Evolutionary conservation across 352 stramenopile genomes (phyloP).

Genomic region (Globisporangium middletonii): DNA sequence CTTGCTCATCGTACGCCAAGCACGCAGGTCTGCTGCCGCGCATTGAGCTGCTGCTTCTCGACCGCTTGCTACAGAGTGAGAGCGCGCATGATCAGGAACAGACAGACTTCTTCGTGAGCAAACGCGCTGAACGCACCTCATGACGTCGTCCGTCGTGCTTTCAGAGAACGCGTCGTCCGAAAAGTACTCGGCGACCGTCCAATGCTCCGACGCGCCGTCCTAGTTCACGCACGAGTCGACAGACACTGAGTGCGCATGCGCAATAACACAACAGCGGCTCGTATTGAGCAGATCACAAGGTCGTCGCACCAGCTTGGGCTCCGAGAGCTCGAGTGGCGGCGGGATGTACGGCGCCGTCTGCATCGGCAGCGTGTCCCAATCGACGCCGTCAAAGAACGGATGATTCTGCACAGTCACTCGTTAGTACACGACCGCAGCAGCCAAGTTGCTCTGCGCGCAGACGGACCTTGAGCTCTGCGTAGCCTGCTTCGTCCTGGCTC

Average conservation of each 20-base stretch:
- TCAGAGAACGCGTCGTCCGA: slow-evolving; percentile 71
- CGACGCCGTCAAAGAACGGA: slow-evolving; percentile 70
- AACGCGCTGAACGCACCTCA: slow-evolving; percentile 20
- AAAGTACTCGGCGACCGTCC: slow-evolving; percentile 79
- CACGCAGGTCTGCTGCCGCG: slow-evolving; percentile 44
- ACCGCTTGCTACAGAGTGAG: slow-evolving; percentile 27
- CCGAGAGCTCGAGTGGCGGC: slow-evolving; percentile 43
- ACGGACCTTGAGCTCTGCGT: slow-evolving; percentile 56
- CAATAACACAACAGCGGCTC: neutral
- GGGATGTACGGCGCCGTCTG: slow-evolving; percentile 55
- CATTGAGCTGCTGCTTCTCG: slow-evolving; percentile 60
- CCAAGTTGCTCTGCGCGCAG: neutral
- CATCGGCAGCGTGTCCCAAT: slow-evolving; percentile 59
- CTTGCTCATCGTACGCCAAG: slow-evolving; percentile 58
- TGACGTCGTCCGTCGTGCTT: slow-evolving; percentile 50
- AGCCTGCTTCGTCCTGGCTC: slow-evolving; percentile 59
- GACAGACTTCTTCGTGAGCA: slow-evolving; percentile 12
- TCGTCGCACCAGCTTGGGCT: slow-evolving; percentile 41
- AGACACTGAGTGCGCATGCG: neutral
- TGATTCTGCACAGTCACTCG: slow-evolving; percentile 33
- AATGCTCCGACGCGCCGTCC: slow-evolving; percentile 72
- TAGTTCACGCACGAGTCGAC: slow-evolving; percentile 10
- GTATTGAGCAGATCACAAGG: neutral
- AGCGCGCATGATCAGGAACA: neutral
- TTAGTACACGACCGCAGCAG: neutral